These are phyloP conservation scores for Amanita brunnescens DNA, from an alignment of 768 basidiomycete genomes.

Conservation along the genomic window DNA sequence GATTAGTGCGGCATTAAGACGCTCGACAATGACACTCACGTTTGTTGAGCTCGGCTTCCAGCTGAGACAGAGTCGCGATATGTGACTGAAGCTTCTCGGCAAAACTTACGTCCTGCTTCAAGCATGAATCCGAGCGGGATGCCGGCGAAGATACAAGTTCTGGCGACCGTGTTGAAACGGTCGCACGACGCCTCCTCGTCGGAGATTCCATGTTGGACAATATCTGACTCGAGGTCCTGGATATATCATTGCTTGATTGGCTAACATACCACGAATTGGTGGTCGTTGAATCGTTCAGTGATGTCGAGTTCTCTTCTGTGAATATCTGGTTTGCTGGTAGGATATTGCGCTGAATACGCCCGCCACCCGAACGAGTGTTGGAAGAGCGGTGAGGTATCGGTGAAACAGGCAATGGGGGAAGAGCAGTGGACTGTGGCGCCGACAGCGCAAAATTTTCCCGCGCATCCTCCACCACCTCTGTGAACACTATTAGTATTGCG, in stretches of 20 bases:
- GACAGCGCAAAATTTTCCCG: conserved; percentile 63
- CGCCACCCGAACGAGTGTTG: conserved; percentile 30
- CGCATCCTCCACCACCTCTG: conserved; percentile 79
- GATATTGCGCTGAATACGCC: conserved; percentile 53
- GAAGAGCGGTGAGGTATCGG: conserved; percentile 44
- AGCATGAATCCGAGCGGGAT: conserved; percentile 35
- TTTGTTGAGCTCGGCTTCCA: conserved; percentile 58
- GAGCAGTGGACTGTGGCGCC: conserved; percentile 32
- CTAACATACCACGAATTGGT: conserved; percentile 23
- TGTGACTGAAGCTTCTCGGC: conserved; percentile 48
- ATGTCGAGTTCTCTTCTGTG: conserved; percentile 27
- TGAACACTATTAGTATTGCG: conserved; percentile 9
- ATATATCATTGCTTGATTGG: conserved; percentile 20
- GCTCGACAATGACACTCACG: conserved; percentile 31
- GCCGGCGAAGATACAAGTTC: conserved; percentile 24
- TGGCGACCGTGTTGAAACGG: conserved; percentile 60
- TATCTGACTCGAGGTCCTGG: conserved; percentile 19
- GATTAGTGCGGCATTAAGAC: not conserved
- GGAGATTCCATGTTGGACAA: conserved; percentile 33
- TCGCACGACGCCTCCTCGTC: conserved; percentile 46
- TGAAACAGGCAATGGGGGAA: conserved; percentile 56
- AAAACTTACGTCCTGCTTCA: conserved; percentile 51
- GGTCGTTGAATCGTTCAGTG: not conserved
- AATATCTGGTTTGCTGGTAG: conserved; percentile 69
- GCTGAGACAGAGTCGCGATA: conserved; percentile 55